A percentile compares a stretch with the other conserved stretches of the same genome.
These are phyloP conservation scores for Verticillium alfalfae DNA, from an alignment of 2,329 filamentous ascomycete genomes.

Conservation along the genomic window DNA sequence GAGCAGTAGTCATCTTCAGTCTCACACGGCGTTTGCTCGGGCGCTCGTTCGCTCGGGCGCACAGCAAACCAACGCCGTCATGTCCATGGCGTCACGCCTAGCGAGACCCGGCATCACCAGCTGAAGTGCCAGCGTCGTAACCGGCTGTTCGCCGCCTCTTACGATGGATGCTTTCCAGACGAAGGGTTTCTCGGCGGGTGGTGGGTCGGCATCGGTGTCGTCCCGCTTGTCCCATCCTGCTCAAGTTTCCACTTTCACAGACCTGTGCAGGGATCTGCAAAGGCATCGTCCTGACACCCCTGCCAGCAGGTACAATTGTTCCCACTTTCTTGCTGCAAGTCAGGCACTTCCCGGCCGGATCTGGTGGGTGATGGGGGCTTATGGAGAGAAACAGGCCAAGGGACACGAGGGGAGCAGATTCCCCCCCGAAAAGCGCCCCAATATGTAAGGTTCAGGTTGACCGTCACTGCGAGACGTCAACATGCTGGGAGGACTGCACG, in stretches of 20 bases:
- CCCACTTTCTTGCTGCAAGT: constrained; percentile 7
- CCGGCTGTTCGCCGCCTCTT: not conserved
- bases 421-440: constrained; percentile 1
- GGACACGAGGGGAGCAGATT: not conserved
- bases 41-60: not conserved
- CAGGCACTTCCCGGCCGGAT: constrained; percentile 10
- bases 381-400: constrained; percentile 5
- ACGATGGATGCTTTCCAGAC: not conserved
- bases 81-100: not conserved
- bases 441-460: constrained; percentile 12
- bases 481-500: constrained; percentile 3
- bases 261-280: not conserved
- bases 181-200: not conserved
- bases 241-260: not conserved
- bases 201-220: not conserved
- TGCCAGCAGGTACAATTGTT: not conserved
- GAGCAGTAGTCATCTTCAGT: not conserved
- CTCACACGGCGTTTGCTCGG: not conserved
- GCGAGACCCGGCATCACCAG: not conserved
- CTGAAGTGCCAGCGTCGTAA: not conserved
- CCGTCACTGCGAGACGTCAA: constrained; percentile 8
- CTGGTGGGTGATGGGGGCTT: constrained; percentile 2
- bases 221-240: not conserved
- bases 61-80: not conserved
- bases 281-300: not conserved